Evolutionary conservation across 2,329 filamentous ascomycete genomes (phyloP).

Genomic region (Fusarium sulawesiense): DNA sequence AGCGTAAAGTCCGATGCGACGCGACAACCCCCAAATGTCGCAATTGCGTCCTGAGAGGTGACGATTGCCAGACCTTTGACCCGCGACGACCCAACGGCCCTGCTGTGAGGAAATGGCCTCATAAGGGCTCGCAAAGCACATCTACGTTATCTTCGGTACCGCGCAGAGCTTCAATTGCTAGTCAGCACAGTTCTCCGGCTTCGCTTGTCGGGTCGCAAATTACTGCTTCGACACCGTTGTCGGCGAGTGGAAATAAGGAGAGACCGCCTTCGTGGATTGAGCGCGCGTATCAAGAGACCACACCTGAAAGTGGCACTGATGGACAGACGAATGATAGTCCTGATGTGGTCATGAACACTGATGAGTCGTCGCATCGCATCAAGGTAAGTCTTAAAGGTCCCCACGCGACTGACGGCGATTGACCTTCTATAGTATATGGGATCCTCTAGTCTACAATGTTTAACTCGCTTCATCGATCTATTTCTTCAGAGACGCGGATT

Average conservation of each 20-base stretch:
- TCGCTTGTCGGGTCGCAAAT: conserved; percentile 33
- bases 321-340: conserved; percentile 35
- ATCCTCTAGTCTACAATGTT: conserved; percentile 37
- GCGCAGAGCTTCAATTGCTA: conserved; percentile 27
- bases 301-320: conserved; percentile 22
- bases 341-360: conserved; percentile 38
- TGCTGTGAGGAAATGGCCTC: conserved; percentile 38
- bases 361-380: conserved; percentile 40
- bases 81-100: conserved; percentile 37
- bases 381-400: conserved; percentile 18
- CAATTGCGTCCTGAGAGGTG: conserved; percentile 40
- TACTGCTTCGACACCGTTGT: conserved; percentile 7
- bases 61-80: conserved; percentile 37
- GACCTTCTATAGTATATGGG: conserved; percentile 34
- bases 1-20: conserved; percentile 41
- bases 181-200: conserved; percentile 36
- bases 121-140: conserved; percentile 18
- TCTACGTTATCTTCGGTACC: conserved; percentile 3
- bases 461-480: conserved; percentile 33
- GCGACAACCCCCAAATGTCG: conserved; percentile 41
- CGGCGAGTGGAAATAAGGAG: conserved; percentile 7
- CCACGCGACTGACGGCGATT: neutral
- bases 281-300: conserved; percentile 35
- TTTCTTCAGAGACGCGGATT: conserved; percentile 35
- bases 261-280: conserved; percentile 38